Percentiles rank a stretch among this genome's conserved stretches.
phyloP scores from a whole-genome alignment of 2,329 filamentous ascomycete species.

The Tolypocladium ovalisporum region DNA sequence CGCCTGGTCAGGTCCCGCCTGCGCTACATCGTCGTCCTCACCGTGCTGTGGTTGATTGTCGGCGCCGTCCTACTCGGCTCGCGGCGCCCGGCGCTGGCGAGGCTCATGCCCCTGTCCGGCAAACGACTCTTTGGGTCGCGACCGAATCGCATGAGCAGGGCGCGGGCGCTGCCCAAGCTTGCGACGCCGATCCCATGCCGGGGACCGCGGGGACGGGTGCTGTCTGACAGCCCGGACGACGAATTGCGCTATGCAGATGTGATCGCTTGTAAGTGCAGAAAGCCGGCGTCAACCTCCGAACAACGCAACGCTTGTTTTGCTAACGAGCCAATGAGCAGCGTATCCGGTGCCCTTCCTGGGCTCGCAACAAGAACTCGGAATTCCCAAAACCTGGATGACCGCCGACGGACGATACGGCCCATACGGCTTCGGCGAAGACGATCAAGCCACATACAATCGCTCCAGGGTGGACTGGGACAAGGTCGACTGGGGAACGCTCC shows the following conservation, averaged over 20 bases:
- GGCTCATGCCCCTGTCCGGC: not conserved
- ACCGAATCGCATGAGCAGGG: not conserved
- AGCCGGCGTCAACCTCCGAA: accelerated
- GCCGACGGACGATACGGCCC: constrained; percentile 15
- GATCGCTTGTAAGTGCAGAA: not conserved
- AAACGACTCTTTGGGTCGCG: not conserved
- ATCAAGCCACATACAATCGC: constrained; percentile 11
- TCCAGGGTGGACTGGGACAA: constrained; percentile 17
- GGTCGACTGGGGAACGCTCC: constrained; percentile 23
- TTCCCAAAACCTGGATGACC: constrained; percentile 19
- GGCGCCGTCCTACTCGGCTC: not conserved
- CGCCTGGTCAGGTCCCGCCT: not conserved
- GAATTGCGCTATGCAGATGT: not conserved
- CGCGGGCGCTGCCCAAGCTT: not conserved
- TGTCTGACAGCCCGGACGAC: constrained; percentile 4
- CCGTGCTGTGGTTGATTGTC: not conserved
- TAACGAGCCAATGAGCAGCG: constrained; percentile 5
- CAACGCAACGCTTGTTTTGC: not conserved
- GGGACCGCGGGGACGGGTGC: constrained; percentile 31
- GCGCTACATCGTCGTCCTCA: not conserved
- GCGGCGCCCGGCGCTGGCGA: not conserved
- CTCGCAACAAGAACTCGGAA: constrained; percentile 16
- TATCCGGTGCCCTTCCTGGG: constrained; percentile 20
- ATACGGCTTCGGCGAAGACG: constrained; percentile 18
- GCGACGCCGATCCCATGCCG: not conserved